phyloP scores from a whole-genome alignment of 2,329 filamentous ascomycete species.

The Hypoxylon sp. region DNA sequence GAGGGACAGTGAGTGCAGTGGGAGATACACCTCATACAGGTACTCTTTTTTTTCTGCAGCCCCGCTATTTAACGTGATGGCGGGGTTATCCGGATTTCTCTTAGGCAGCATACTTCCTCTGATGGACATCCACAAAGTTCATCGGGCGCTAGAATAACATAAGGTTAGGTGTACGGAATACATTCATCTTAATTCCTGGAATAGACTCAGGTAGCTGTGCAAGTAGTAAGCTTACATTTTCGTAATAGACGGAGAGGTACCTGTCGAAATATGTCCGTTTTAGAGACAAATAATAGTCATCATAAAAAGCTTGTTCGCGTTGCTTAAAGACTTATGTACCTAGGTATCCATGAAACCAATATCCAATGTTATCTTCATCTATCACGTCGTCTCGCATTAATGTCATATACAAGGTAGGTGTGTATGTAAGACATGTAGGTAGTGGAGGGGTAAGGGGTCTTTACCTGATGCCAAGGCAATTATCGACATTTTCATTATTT shows the following conservation, averaged over 20 bases:
- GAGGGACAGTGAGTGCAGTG: slow-evolving; percentile 4
- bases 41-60: slow-evolving; percentile 21
- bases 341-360: too few relatives aligned
- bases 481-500: not conserved
- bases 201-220: too few relatives aligned
- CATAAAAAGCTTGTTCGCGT: not conserved
- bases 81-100: slow-evolving; percentile 20
- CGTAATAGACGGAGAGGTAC: not conserved
- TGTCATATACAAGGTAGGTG: not conserved
- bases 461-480: slow-evolving; percentile 1
- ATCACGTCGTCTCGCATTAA: not conserved
- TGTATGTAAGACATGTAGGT: not conserved
- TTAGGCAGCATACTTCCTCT: too few relatives aligned
- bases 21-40: slow-evolving; percentile 25
- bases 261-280: not conserved
- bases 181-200: too few relatives aligned
- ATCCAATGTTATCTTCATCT: not conserved
- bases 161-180: too few relatives aligned
- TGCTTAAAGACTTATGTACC: too few relatives aligned
- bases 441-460: not conserved
- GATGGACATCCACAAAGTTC: too few relatives aligned
- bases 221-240: too few relatives aligned
- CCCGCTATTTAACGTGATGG: slow-evolving; percentile 23
- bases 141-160: too few relatives aligned
- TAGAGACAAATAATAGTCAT: not conserved